Conservation (phyloP, 73 alveolate genomes). For the Blepharisma japonicum region DNA sequence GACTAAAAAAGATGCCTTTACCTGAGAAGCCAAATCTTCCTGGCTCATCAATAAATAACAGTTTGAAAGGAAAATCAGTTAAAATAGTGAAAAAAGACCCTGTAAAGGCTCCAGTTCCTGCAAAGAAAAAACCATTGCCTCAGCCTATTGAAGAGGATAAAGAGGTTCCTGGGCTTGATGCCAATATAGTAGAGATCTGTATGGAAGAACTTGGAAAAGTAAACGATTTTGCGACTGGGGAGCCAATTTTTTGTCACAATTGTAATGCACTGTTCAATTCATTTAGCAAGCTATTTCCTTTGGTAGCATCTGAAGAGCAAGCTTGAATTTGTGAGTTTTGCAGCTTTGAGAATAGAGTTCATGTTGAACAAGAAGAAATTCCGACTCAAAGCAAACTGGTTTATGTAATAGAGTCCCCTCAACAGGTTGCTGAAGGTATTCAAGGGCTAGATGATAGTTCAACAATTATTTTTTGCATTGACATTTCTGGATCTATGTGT, state of each 20-base stretch:
- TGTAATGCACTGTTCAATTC: conserved; percentile 80
- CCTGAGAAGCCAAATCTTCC: background rate
- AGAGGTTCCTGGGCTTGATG: background rate
- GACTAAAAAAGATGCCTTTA: background rate
- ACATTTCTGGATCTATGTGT: conserved; percentile 92
- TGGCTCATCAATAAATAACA: conserved; percentile 2
- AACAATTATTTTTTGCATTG: conserved; percentile 76
- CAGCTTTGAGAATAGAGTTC: conserved; percentile 33
- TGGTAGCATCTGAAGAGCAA: conserved; percentile 27
- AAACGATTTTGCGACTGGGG: conserved; percentile 44
- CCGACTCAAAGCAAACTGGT: conserved; percentile 50
- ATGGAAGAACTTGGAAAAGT: conserved; percentile 15
- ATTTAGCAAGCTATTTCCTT: conserved; percentile 21
- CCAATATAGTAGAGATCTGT: background rate
- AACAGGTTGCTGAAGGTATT: conserved; percentile 36
- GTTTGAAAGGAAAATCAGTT: conserved; percentile 1
- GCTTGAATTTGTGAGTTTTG: conserved; percentile 73
- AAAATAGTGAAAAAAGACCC: conserved; percentile 21
- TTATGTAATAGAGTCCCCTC: conserved; percentile 54
- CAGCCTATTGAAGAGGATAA: background rate
- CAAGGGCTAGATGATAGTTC: conserved; percentile 13
- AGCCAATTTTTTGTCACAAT: conserved; percentile 66
- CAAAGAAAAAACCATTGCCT: conserved; percentile 12
- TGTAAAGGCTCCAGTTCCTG: conserved; percentile 7
- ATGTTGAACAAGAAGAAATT: conserved; percentile 54